phyloP scores from a whole-genome alignment of 768 basidiomycete genomes.

The Suillus clintonianus region DNA sequence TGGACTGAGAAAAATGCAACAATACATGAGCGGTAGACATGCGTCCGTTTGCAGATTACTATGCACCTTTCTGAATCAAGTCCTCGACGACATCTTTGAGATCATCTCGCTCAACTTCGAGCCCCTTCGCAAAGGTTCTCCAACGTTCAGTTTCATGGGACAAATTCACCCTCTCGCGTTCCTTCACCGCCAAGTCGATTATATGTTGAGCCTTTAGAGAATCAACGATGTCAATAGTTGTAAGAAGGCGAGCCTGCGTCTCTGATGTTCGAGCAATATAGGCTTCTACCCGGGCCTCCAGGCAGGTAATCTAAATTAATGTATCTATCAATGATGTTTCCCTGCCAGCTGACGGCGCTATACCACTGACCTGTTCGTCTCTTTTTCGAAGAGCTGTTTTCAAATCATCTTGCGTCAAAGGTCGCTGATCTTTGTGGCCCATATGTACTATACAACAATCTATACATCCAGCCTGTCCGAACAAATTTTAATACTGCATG shows the following conservation, averaged over 20 bases:
- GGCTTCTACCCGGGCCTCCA: constrained; percentile 36
- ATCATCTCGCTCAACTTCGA: constrained; percentile 53
- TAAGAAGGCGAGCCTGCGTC: constrained; percentile 46
- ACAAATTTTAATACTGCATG: background rate
- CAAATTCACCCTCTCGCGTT: constrained; percentile 35
- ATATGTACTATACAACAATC: constrained; percentile 15
- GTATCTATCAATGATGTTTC: constrained; percentile 1
- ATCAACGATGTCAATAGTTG: constrained; percentile 54
- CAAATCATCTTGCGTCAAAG: constrained; percentile 18
- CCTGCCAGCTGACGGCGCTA: background rate
- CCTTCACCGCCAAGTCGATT: constrained; percentile 39
- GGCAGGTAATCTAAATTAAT: constrained; percentile 22
- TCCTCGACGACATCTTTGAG: constrained; percentile 53
- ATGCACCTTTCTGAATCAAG: constrained; percentile 62
- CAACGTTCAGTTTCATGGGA: constrained; percentile 40
- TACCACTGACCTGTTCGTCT: constrained; percentile 26
- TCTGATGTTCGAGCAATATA: constrained; percentile 42
- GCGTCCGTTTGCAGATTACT: too few species aligned
- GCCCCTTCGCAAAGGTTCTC: constrained; percentile 28
- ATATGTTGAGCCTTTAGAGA: constrained; percentile 40
- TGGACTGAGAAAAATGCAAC: constrained; percentile 38
- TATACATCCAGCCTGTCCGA: constrained; percentile 6
- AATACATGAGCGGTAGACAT: constrained; percentile 1
- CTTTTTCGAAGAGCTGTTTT: constrained; percentile 21
- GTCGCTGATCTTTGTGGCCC: constrained; percentile 22